Evolutionary conservation across 2,329 filamentous ascomycete genomes (phyloP), one percentile per base, ranked within the genome.

Genomic region (Cordyceps cateniannulata): DNA sequence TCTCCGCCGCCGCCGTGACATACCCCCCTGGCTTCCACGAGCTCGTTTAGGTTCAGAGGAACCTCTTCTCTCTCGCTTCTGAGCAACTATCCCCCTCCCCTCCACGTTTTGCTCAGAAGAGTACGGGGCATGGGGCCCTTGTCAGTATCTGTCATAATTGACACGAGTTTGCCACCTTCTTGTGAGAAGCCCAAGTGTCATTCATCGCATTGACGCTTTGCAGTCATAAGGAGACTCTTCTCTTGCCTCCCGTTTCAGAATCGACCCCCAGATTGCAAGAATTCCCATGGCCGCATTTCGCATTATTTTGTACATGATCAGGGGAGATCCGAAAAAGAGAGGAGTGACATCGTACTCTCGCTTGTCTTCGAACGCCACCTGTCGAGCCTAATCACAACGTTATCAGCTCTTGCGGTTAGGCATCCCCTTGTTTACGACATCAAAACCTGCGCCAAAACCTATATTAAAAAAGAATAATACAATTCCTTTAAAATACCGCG

Each of bases 171-270:
- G 44, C 44, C 44, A 47, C 20, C 18, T 20, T 47, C 7, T 24
- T 25, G 22, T 25, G 12, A 47, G 7, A 47, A 47, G 44, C 14
- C 53, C 6, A 48, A 24, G 53, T 35, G 27, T 24, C 38, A n/a
- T n/a, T n/a, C 29, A 20, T 48, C 53, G 53, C 53, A 56, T 47
- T 56, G 53, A 56, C 42, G 40, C 53, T 48, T 29, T 6, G 25
- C 12, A 35, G 10, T 35, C 10, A 20, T 25, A 12, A 55, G n/a
- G 53, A 14, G 27, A 16, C 42, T n/a, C 2, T 35, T 56, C n/a
- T 35, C 7, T 27, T 38, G 42, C 27, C 18, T 27, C 7, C 16
- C 25, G 53, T 56, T 56, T 56, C 53, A 56, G 27, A 24, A 18
- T 10, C 22, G 12, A 35, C 24, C 20, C 20, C 52, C 22, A 45